Percentiles rank a stretch among this genome's conserved stretches.
These are phyloP conservation scores for Asterionellopsis glacialis DNA, from an alignment of 108 stramenopile species.

Conservation along the genomic window DNA sequence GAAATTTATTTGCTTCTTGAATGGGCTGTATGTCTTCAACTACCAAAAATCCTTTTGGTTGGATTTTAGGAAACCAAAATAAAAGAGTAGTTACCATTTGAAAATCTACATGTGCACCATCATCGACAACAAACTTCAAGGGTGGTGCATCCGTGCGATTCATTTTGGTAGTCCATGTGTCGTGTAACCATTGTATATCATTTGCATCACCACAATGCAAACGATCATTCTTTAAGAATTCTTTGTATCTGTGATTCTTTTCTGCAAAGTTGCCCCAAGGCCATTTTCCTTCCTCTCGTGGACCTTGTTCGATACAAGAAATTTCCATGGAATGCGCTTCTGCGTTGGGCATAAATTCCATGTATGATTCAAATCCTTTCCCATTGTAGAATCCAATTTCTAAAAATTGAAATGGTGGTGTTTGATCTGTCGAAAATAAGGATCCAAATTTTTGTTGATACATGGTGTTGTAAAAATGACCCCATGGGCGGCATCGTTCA, in stretches of 20 bases:
- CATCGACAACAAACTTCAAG: neutral
- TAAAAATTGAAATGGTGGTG: conserved; percentile 48
- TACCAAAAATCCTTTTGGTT: neutral
- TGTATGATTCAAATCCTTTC: conserved; percentile 20
- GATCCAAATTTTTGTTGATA: conserved; percentile 48
- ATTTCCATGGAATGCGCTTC: conserved; percentile 52
- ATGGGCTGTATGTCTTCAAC: conserved; percentile 4
- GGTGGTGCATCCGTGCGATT: neutral
- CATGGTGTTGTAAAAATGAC: conserved; percentile 57
- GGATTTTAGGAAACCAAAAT: neutral
- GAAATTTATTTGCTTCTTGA: too few species aligned
- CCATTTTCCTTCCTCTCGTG: conserved; percentile 52
- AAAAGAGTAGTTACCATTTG: neutral
- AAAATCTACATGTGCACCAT: neutral
- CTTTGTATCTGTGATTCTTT: conserved; percentile 28
- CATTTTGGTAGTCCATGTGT: neutral
- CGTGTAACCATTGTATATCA: conserved; percentile 21
- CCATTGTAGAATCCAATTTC: conserved; percentile 61
- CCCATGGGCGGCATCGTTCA: conserved; percentile 21
- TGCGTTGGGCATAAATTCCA: conserved; percentile 35
- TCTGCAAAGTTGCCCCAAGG: conserved; percentile 59
- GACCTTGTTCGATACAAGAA: conserved; percentile 38
- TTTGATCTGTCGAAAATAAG: conserved; percentile 21
- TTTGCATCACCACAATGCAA: conserved; percentile 59
- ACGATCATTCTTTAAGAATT: conserved; percentile 16